Percentiles rank a stretch among this genome's conserved stretches.
phyloP scores from a whole-genome alignment of 306 rosid species.

The Prunus salicina region DNA sequence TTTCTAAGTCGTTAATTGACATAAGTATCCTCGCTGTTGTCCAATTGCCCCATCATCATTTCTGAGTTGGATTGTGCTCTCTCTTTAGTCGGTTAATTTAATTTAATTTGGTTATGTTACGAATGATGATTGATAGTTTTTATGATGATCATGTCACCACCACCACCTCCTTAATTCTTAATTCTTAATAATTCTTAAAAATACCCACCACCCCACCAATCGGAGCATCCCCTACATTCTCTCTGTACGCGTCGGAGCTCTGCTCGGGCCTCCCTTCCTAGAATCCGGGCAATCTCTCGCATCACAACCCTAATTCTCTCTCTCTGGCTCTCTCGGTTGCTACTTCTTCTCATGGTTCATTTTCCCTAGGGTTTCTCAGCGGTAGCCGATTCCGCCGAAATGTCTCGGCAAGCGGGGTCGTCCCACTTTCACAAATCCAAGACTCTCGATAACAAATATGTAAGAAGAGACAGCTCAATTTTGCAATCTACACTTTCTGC shows the following conservation, averaged over 20 bases:
- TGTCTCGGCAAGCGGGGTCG: conserved; percentile 78
- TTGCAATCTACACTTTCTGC: neutral
- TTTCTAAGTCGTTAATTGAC: neutral
- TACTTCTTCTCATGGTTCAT: neutral
- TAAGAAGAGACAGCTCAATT: conserved; percentile 19
- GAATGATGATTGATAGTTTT: too few species aligned
- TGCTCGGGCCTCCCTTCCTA: neutral
- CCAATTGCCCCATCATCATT: conserved; percentile 8
- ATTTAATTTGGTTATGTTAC: neutral
- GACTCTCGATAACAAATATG: conserved; percentile 99
- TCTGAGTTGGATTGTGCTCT: neutral
- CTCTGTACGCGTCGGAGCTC: neutral
- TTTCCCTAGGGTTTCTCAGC: conserved; percentile 6
- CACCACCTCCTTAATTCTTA: neutral
- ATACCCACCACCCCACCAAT: neutral
- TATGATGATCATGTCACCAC: neutral
- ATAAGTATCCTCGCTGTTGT: neutral
- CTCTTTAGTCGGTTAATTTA: neutral
- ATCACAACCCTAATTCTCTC: conserved; percentile 9
- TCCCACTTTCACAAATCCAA: conserved; percentile 81
- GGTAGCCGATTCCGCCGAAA: conserved; percentile 27
- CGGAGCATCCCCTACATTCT: neutral
- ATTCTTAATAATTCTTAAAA: neutral
- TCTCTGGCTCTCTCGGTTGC: neutral
- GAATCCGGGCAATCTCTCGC: neutral